Evolutionary conservation across 2,329 filamentous ascomycete species (phyloP).

Genomic region (Arachnomyces sp.): DNA sequence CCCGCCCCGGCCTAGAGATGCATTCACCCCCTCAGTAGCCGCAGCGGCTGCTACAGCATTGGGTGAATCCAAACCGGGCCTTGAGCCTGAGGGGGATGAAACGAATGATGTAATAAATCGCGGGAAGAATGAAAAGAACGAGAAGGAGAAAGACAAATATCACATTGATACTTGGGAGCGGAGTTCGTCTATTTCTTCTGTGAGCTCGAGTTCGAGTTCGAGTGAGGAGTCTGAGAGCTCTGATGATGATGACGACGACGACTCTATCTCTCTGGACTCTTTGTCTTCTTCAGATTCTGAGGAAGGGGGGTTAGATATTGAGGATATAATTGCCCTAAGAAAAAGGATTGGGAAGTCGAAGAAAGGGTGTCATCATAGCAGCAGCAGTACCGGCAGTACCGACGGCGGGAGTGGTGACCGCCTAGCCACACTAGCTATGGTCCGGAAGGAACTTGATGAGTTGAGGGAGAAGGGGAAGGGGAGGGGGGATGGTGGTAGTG

Average conservation of each 20-base stretch:
- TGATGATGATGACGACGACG: not conserved
- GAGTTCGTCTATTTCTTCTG: too few species aligned
- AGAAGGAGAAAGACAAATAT: too few species aligned
- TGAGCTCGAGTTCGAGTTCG: too few species aligned
- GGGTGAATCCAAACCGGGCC: conserved; percentile 22
- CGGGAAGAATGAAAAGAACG: too few species aligned
- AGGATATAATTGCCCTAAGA: not conserved
- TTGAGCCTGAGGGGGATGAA: not conserved
- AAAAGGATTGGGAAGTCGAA: not conserved
- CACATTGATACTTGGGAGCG: too few species aligned
- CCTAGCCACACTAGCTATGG: too few species aligned
- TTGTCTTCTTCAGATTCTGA: too few species aligned
- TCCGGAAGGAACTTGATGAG: not conserved
- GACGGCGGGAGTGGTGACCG: too few species aligned
- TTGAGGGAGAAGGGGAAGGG: not conserved
- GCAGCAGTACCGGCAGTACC: conserved; percentile 7
- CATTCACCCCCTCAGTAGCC: conserved; percentile 6
- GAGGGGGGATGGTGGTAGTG: not conserved
- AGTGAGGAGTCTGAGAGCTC: too few species aligned
- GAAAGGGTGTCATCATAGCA: not conserved
- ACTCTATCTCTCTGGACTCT: too few species aligned
- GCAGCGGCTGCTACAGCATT: conserved; percentile 33
- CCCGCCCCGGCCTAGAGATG: conserved; percentile 1
- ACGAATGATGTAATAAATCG: conserved; percentile 9
- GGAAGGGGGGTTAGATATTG: not conserved